phyloP scores from a whole-genome alignment of 768 basidiomycete genomes.

The Chalciporus chontae region DNA sequence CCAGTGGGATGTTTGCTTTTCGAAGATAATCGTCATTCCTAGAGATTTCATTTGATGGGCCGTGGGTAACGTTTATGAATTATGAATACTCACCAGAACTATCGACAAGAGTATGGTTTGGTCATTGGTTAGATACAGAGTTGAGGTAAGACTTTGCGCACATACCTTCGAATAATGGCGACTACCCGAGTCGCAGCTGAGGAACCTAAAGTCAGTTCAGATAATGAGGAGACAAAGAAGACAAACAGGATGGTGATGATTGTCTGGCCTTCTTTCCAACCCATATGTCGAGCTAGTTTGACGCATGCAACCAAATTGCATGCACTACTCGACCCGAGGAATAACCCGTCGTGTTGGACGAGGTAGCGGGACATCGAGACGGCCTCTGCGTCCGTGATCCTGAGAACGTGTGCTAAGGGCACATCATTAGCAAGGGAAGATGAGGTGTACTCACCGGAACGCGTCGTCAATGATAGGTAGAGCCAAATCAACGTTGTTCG shows the following conservation, averaged over 20 bases:
- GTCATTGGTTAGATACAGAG: neutral
- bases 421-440: neutral
- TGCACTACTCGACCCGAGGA: slow-evolving; percentile 93
- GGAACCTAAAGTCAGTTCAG: neutral
- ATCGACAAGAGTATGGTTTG: neutral
- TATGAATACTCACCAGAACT: slow-evolving; percentile 47
- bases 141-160: neutral
- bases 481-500: slow-evolving; percentile 85
- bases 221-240: neutral
- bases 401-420: slow-evolving; percentile 26
- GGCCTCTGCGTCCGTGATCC: slow-evolving; percentile 90
- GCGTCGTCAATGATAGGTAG: slow-evolving; percentile 86
- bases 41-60: neutral
- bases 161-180: slow-evolving; percentile 92
- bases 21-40: slow-evolving; percentile 55
- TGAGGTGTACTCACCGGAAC: slow-evolving; percentile 53
- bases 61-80: neutral
- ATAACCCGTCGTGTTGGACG: slow-evolving; percentile 86
- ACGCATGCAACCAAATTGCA: slow-evolving; percentile 95
- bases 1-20: slow-evolving; percentile 39
- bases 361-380: slow-evolving; percentile 95
- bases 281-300: slow-evolving; percentile 67
- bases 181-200: slow-evolving; percentile 84
- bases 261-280: slow-evolving; percentile 63
- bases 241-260: slow-evolving; percentile 82